Evolutionary conservation across 495 filamentous ascomycete genomes (phyloP).

Genomic region (Daldinia childiae): DNA sequence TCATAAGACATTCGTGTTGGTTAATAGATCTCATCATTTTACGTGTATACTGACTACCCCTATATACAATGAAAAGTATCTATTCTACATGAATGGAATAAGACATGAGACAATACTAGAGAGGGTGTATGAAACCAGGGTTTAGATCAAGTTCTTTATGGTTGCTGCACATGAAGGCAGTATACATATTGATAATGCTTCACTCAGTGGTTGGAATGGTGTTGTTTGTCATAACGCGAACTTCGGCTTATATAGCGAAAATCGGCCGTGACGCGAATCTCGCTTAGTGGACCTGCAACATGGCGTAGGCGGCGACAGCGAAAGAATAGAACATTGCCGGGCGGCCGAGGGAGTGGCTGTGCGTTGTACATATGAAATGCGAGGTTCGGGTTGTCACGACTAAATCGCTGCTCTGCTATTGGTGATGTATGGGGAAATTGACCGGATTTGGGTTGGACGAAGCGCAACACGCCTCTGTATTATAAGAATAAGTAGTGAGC

Average conservation of each 20-base stretch:
- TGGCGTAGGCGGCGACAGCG: not conserved
- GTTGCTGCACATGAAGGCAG: not conserved
- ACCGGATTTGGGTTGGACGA: constrained; percentile 3
- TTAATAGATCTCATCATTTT: not conserved
- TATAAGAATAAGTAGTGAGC: constrained; percentile 25
- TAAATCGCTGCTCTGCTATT: constrained; percentile 13
- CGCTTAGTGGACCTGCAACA: constrained; percentile 8
- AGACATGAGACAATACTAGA: not conserved
- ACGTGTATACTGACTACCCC: not conserved
- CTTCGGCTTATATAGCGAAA: constrained; percentile 26
- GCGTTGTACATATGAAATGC: constrained; percentile 11
- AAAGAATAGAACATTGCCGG: constrained; percentile 4
- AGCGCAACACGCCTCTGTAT: constrained; percentile 2
- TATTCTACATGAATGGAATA: too few relatives aligned
- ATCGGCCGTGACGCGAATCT: constrained; percentile 34
- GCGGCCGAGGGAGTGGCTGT: constrained; percentile 8
- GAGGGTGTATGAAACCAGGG: not conserved
- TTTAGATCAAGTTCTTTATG: not conserved
- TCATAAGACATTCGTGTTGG: too few relatives aligned
- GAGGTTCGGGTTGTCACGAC: constrained; percentile 19
- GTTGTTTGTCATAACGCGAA: constrained; percentile 10
- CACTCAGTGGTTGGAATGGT: not conserved
- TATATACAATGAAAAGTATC: not conserved
- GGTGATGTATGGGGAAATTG: constrained; percentile 17
- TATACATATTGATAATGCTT: not conserved